Conservation (phyloP, 2,329 filamentous ascomycete genomes). For the Fusarium sp. region DNA sequence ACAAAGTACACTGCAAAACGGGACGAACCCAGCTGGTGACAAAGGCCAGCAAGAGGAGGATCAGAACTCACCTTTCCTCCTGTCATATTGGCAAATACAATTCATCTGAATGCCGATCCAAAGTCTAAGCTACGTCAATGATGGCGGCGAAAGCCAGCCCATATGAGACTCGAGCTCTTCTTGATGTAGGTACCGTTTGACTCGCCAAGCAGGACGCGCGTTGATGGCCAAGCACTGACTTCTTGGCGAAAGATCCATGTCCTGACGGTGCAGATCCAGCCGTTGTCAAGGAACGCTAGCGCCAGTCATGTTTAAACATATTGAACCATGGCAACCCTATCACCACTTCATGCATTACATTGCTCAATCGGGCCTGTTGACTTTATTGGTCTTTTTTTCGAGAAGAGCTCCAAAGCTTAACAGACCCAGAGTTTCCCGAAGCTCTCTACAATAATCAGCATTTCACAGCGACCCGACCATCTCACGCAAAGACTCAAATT, state of each 20-base stretch:
- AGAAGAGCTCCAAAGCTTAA: background rate
- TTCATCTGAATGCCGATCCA: slow-evolving; percentile 34
- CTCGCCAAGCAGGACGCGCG: slow-evolving; percentile 43
- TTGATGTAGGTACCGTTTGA: slow-evolving; percentile 41
- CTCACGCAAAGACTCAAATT: background rate
- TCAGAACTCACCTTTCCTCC: slow-evolving; percentile 43
- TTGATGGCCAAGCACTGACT: slow-evolving; percentile 42
- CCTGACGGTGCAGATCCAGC: slow-evolving; percentile 42
- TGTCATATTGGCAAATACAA: slow-evolving; percentile 35
- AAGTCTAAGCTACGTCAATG: slow-evolving; percentile 36
- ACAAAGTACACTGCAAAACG: slow-evolving; percentile 16
- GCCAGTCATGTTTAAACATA: slow-evolving; percentile 40
- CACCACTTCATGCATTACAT: slow-evolving; percentile 32
- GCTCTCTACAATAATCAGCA: background rate
- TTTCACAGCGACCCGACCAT: background rate
- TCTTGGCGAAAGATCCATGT: slow-evolving; percentile 42
- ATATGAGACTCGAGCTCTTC: slow-evolving; percentile 39
- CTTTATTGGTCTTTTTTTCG: slow-evolving; percentile 8
- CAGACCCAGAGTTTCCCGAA: background rate
- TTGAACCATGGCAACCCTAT: slow-evolving; percentile 40
- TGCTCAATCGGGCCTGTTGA: slow-evolving; percentile 2
- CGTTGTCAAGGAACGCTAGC: slow-evolving; percentile 38
- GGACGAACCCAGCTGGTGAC: background rate
- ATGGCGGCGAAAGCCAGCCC: slow-evolving; percentile 31
- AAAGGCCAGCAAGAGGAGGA: slow-evolving; percentile 8